These are phyloP conservation scores for Neonectria sp. DNA, from an alignment of 2,329 filamentous ascomycete species.

Conservation along the genomic window DNA sequence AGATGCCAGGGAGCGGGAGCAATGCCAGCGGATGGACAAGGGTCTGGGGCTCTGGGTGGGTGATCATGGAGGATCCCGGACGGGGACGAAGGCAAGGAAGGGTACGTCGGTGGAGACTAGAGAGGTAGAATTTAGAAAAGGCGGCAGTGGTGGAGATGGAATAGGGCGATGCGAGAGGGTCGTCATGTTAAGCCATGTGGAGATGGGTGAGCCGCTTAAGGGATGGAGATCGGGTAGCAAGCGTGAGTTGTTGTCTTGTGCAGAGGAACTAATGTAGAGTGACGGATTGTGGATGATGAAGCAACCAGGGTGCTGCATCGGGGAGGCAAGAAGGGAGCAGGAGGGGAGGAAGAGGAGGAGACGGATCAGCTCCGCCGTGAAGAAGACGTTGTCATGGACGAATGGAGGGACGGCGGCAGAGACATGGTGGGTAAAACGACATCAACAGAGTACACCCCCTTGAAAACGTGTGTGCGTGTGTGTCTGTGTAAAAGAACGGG, in stretches of 20 bases:
- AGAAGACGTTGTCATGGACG: constrained; percentile 32
- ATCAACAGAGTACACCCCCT: constrained; percentile 35
- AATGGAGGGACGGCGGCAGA: constrained; percentile 40
- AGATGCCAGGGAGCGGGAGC: constrained; percentile 5
- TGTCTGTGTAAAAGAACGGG: constrained; percentile 14
- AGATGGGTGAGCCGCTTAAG: constrained; percentile 35
- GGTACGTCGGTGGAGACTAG: neutral
- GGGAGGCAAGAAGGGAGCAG: constrained; percentile 28
- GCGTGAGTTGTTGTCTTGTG: constrained; percentile 38
- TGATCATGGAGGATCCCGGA: constrained; percentile 24
- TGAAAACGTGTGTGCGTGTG: constrained; percentile 30
- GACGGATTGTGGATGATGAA: constrained; percentile 39
- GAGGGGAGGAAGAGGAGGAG: constrained; percentile 14
- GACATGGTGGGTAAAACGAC: constrained; percentile 50
- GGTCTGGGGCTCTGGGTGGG: constrained; percentile 16
- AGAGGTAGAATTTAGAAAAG: neutral
- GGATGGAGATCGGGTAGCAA: constrained; percentile 35
- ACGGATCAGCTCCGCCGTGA: constrained; percentile 26
- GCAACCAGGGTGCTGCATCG: constrained; percentile 36
- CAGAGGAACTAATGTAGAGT: constrained; percentile 36
- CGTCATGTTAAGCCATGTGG: constrained; percentile 33
- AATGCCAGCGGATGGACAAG: constrained; percentile 33
- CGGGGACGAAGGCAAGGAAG: neutral
- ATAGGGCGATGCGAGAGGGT: constrained; percentile 2
- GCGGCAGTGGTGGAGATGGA: constrained; percentile 8